Conservation (phyloP, 108 stramenopile species). For the Chaetoceros tenuissimus region DNA sequence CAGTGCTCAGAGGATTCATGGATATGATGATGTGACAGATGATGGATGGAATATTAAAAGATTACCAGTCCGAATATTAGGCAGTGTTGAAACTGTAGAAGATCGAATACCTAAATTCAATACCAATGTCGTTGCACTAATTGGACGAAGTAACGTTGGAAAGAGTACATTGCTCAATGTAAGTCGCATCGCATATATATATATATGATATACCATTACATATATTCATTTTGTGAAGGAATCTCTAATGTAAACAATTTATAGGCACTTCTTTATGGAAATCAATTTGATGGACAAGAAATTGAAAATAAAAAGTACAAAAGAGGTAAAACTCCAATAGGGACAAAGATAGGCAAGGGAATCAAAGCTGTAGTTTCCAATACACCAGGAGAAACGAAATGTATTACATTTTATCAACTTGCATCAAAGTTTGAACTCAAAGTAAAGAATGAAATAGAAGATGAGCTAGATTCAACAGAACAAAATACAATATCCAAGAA, state of each 20-base stretch:
- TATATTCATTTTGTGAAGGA: too few species aligned
- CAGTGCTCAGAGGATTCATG: slow-evolving; percentile 11
- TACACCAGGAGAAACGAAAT: slow-evolving; percentile 68
- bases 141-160: slow-evolving; percentile 76
- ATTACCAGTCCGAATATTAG: slow-evolving; percentile 40
- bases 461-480: slow-evolving; percentile 4
- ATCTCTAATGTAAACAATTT: too few species aligned
- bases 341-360: slow-evolving; percentile 58
- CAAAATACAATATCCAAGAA: slow-evolving; percentile 10
- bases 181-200: neutral
- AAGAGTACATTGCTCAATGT: slow-evolving; percentile 65
- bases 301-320: slow-evolving; percentile 1
- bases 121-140: slow-evolving; percentile 40
- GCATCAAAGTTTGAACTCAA: slow-evolving; percentile 22
- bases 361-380: slow-evolving; percentile 51
- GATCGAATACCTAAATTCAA: slow-evolving; percentile 33
- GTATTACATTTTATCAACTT: slow-evolving; percentile 69
- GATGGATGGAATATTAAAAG: slow-evolving; percentile 17
- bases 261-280: slow-evolving; percentile 52
- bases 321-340: slow-evolving; percentile 20
- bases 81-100: slow-evolving; percentile 30
- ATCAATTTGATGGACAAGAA: slow-evolving; percentile 7
- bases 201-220: neutral
- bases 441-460: neutral
- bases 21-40: neutral